Evolutionary conservation across 2,329 filamentous ascomycete genomes (phyloP).

Genomic region (Pseudogymnoascus sp.): DNA sequence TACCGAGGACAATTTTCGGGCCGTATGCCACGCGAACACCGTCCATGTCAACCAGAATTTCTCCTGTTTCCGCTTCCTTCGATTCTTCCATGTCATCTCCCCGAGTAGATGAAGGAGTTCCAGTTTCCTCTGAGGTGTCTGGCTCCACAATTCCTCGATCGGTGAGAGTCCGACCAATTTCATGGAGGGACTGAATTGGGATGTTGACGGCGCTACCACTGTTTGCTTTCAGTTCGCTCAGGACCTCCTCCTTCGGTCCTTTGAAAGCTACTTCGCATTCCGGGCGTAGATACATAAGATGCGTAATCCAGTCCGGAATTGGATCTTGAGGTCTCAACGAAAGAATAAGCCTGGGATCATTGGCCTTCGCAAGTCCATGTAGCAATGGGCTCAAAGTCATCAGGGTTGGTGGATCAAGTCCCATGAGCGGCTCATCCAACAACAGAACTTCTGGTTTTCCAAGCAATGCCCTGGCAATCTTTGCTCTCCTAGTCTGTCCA

Average conservation of each 20-base stretch:
- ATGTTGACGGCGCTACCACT: slow-evolving; percentile 29
- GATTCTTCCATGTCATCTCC: background rate
- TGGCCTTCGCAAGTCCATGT: slow-evolving; percentile 57
- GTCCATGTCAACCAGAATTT: slow-evolving; percentile 78
- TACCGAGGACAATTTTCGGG: slow-evolving; percentile 68
- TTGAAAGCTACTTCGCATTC: slow-evolving; percentile 59
- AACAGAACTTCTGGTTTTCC: slow-evolving; percentile 73
- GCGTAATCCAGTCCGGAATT: slow-evolving; percentile 84
- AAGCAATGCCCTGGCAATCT: slow-evolving; percentile 81
- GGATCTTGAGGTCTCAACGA: slow-evolving; percentile 78
- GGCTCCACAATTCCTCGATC: slow-evolving; percentile 23
- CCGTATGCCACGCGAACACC: slow-evolving; percentile 79
- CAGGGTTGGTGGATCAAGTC: slow-evolving; percentile 79
- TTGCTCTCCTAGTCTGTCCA: slow-evolving; percentile 79
- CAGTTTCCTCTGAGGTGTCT: background rate
- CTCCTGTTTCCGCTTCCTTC: slow-evolving; percentile 26
- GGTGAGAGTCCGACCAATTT: slow-evolving; percentile 25
- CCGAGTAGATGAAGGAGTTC: background rate
- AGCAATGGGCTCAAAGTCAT: slow-evolving; percentile 66
- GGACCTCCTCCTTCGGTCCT: slow-evolving; percentile 58
- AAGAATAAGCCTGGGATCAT: slow-evolving; percentile 66
- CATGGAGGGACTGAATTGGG: slow-evolving; percentile 22
- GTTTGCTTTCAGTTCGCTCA: slow-evolving; percentile 46
- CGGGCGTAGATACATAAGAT: slow-evolving; percentile 66
- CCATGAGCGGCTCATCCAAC: slow-evolving; percentile 94